Conservation (phyloP, 345 rosid species). For the Kandelia obovata region DNA sequence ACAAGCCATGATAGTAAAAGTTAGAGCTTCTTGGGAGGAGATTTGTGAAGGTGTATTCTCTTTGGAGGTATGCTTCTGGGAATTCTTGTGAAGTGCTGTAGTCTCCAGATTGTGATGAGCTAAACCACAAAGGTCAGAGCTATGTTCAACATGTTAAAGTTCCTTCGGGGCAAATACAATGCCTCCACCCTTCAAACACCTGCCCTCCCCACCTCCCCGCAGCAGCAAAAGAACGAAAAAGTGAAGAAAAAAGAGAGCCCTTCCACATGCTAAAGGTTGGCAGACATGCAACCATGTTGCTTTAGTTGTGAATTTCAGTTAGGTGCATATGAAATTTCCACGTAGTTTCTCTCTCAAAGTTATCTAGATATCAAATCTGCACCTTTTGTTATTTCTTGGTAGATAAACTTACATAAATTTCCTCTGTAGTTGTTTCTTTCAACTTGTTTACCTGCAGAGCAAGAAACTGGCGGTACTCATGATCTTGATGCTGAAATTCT, state of each 20-base stretch:
- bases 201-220: background rate
- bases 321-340: slow-evolving; percentile 10
- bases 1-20: slow-evolving; percentile 51
- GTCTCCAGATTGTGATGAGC: slow-evolving; percentile 6
- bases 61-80: slow-evolving; percentile 23
- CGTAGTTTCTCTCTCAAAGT: background rate
- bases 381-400: slow-evolving; percentile 8
- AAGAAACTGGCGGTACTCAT: background rate
- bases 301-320: slow-evolving; percentile 16
- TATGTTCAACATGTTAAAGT: background rate
- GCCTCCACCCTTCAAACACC: background rate
- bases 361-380: slow-evolving; percentile 10
- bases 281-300: slow-evolving; percentile 18
- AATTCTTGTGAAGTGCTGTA: slow-evolving; percentile 19
- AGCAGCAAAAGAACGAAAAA: background rate
- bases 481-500: background rate
- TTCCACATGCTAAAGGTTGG: slow-evolving; percentile 13
- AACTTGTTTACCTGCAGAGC: background rate
- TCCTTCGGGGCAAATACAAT: background rate
- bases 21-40: slow-evolving; percentile 13
- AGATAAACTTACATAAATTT: slow-evolving; percentile 6
- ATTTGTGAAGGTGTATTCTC: slow-evolving; percentile 10
- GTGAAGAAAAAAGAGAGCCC: background rate
- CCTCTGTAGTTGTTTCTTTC: background rate
- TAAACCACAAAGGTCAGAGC: background rate